These are phyloP conservation scores for Suhomyces wounanorum DNA, from an alignment of 1,139 yeast species.

Conservation along the genomic window DNA sequence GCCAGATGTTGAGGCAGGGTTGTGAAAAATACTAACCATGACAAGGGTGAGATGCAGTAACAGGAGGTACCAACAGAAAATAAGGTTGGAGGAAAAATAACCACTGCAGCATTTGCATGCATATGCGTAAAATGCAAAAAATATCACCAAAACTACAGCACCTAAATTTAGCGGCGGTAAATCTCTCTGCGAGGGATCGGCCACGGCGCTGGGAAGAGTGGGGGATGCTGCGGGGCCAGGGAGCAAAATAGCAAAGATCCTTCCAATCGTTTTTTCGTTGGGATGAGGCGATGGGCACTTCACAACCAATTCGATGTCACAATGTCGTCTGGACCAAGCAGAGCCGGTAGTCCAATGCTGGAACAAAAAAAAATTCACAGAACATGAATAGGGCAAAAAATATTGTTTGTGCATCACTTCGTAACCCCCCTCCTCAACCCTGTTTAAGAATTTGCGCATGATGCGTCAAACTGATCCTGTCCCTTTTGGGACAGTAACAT, in stretches of 20 bases:
- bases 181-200: neutral
- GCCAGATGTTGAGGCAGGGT: slow-evolving; percentile 11
- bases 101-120: slow-evolving; percentile 1
- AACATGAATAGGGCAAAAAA: neutral
- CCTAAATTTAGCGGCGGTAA: neutral
- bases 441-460: slow-evolving; percentile 2
- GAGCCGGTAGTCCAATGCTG: neutral
- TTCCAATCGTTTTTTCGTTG: too few species aligned
- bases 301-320: too few species aligned
- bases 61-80: slow-evolving; percentile 4
- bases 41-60: slow-evolving; percentile 5
- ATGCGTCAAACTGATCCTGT: slow-evolving; percentile 1
- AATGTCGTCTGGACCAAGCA: neutral
- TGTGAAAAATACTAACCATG: slow-evolving; percentile 10
- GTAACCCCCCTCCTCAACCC: neutral
- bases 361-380: neutral
- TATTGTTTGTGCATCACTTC: neutral
- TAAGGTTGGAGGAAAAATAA: neutral
- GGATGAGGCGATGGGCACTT: too few species aligned
- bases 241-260: neutral
- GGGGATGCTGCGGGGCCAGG: neutral
- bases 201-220: neutral
- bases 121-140: neutral
- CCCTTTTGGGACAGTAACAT: neutral
- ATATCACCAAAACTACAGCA: neutral